A percentile compares a stretch with the other conserved stretches of the same genome.
Evolutionary conservation across 345 rosid genomes (phyloP).

Genomic region (Crucihimalaya himalaica): DNA sequence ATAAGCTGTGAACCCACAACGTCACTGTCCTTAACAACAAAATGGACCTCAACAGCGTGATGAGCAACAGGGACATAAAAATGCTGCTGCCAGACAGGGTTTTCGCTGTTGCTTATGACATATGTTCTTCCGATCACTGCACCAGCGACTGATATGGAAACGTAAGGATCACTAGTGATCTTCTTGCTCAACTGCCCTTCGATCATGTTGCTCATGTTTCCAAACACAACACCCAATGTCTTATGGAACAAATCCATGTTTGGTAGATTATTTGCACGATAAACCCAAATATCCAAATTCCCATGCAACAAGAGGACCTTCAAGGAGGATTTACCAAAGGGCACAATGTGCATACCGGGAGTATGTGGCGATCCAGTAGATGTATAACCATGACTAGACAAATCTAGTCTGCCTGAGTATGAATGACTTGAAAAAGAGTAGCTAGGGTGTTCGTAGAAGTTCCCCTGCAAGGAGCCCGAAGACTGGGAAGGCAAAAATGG

Average conservation of each 20-base stretch:
- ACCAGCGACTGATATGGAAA: slow-evolving; percentile 57
- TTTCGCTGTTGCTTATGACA: slow-evolving; percentile 78
- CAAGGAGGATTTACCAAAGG: slow-evolving; percentile 66
- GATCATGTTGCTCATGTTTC: slow-evolving; percentile 43
- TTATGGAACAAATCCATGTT: slow-evolving; percentile 92
- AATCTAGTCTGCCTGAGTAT: slow-evolving; percentile 47
- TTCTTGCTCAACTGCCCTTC: slow-evolving; percentile 56
- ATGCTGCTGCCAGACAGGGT: slow-evolving; percentile 90
- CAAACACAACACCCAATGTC: slow-evolving; percentile 75
- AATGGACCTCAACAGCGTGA: slow-evolving; percentile 77
- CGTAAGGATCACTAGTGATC: slow-evolving; percentile 94
- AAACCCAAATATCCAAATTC: slow-evolving; percentile 79
- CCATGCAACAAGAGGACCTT: slow-evolving; percentile 84
- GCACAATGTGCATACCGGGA: slow-evolving; percentile 57
- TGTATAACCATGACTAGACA: slow-evolving; percentile 35
- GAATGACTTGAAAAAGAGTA: slow-evolving; percentile 55
- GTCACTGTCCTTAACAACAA: slow-evolving; percentile 87
- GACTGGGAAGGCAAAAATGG: slow-evolving; percentile 34
- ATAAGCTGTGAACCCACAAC: slow-evolving; percentile 83
- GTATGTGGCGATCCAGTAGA: slow-evolving; percentile 48
- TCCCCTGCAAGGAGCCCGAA: slow-evolving; percentile 43
- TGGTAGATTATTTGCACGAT: slow-evolving; percentile 75
- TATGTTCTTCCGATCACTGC: slow-evolving; percentile 87
- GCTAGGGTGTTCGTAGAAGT: slow-evolving; percentile 52
- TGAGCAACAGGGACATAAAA: slow-evolving; percentile 92